Evolutionary conservation across 140 eudicot species (phyloP), one percentile per base, ranked within the genome.

Genomic region (Ambrosia hybrid): DNA sequence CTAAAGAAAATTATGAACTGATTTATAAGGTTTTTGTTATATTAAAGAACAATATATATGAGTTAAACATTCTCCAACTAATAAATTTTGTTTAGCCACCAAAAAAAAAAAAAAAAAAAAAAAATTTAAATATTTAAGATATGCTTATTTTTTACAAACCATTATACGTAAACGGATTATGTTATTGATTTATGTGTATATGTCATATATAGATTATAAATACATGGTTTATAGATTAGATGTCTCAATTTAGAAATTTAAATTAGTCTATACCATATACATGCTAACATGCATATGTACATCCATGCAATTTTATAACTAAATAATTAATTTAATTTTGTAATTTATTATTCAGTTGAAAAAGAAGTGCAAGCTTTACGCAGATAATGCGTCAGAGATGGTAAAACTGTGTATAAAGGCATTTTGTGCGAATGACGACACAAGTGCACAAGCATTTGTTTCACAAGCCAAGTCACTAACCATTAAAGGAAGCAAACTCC

Each of bases 341-440:
- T 59, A 15, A 17, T 43, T 21, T 57, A 21, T 68, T 30, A 21
- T 21, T 21, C 81, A 93, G 98, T 95, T 93, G 75, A 89, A 80
- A 71, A 39, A 81, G 72, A 84, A 81, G 66, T 85, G 93, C 91
- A 80, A 76, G 81, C 76, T 76, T 53, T 87, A 78, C 67, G 83
- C 77, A 6, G 86, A 87, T 58, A 93, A 93, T 81, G 89, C 89
- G 68, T 80, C 86, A 2, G 84, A 85, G 62, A 87, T 95, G 79
- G 62, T 93, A 5, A 82, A 90, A 66, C 67, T 89, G 14, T 84
- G 76, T 59, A 71, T 87, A 73, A 85, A 87, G 80, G 95, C 91
- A 6, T 85, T 89, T 58, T 85, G 85, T 46, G 91, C 89, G 37
- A 83, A 87, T 81, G 98, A 93, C 62, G 76, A 73, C 48, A 39